Evolutionary conservation across 129 eudicot genomes (phyloP).

Genomic region (Ambrosia trifida): DNA sequence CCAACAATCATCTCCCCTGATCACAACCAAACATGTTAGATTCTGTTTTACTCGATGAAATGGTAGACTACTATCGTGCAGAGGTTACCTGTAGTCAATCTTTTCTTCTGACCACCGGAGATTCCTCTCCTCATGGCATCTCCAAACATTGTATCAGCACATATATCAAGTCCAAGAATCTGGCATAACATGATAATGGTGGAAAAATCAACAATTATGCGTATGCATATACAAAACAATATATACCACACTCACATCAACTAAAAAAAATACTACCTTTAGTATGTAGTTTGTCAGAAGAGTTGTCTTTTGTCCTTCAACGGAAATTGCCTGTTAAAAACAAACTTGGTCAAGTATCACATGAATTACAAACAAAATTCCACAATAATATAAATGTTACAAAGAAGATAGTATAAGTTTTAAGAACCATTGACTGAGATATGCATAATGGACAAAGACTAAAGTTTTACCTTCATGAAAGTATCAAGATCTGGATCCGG

Average conservation of each 20-base stretch:
- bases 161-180: slow-evolving; percentile 93
- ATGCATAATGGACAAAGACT: not conserved
- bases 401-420: not conserved
- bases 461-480: slow-evolving; percentile 53
- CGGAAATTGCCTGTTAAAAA: slow-evolving; percentile 46
- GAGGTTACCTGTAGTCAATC: slow-evolving; percentile 74
- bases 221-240: not conserved
- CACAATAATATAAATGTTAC: slow-evolving; percentile 1
- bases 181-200: slow-evolving; percentile 25
- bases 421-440: not conserved
- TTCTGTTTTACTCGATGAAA: not conserved
- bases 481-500: slow-evolving; percentile 64
- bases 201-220: slow-evolving; percentile 3
- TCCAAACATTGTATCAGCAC: slow-evolving; percentile 79
- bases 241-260: not conserved
- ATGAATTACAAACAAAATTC: not conserved
- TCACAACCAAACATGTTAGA: slow-evolving; percentile 5
- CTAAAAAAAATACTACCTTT: slow-evolving; percentile 34
- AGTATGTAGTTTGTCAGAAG: slow-evolving; percentile 62
- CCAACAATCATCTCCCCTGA: slow-evolving; percentile 94
- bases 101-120: slow-evolving; percentile 93
- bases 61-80: not conserved
- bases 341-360: slow-evolving; percentile 9
- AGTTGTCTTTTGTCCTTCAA: slow-evolving; percentile 56
- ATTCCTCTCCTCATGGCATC: slow-evolving; percentile 89